Evolutionary conservation across 495 filamentous ascomycete species (phyloP), one percentile per base, ranked within the genome.

Genomic region (Thozetella sp.): DNA sequence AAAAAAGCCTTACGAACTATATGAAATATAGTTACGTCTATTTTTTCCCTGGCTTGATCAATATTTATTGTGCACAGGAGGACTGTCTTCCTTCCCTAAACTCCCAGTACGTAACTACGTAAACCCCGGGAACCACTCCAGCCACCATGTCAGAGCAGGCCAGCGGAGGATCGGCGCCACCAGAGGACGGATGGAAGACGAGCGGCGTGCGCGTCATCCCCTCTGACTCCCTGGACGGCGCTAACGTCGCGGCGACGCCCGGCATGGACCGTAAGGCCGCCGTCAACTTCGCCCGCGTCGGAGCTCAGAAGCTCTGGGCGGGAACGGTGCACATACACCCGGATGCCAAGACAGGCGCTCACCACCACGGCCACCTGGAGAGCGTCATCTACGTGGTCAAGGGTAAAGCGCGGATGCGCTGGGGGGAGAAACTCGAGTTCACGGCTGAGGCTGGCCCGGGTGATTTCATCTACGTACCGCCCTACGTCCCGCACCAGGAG

Each of bases 391-490:
- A 76, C 61, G 64, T 74, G 13, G 24, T 76, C 12, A 72, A 71
- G 57, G 73, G 73, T 13, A 63, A 66, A 30, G 73, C 73, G 30
- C 34, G 73, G 26, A 76, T 76, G 73, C 64, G 73, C 19, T 76
- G 73, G 73, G 73, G 73, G 3, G 71, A 72, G 62, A 66, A 64
- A 57, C 54, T 76, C 40, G 69, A 73, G 62, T 76, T 76, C 55
- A 67, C 65, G 19, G 71, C 71, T 9, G 73, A 76, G 59, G 71
- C 73, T 4, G 73, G 73, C 19, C 71, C 70, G n/a, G 73, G 73
- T 0, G 73, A 76, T 57, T 76, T 76, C 63, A 76, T 76, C 48
- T 76, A 65, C 51, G 72, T 75, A 25, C 72, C 72, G 50, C 72
- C 72, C 30, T 75, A 67, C 34, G 70, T 71, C 51, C 68, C 69